phyloP scores from a whole-genome alignment of 306 rosid genomes.

The Prunus salicina region DNA sequence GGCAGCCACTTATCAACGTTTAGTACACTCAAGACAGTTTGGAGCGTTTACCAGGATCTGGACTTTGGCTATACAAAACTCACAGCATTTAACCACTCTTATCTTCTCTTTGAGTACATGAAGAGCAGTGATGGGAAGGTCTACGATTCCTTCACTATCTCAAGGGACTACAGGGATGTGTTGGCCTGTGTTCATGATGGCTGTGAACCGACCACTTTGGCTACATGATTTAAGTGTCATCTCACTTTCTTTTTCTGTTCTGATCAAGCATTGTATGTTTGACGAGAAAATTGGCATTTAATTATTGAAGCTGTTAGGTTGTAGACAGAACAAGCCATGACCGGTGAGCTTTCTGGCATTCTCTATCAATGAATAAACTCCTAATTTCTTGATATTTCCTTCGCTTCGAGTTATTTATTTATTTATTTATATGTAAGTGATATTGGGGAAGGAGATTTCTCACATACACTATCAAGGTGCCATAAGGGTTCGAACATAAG shows the following conservation, averaged over 20 bases:
- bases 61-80: slow-evolving; percentile 71
- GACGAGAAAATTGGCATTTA: neutral
- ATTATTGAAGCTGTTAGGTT: neutral
- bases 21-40: slow-evolving; percentile 43
- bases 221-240: slow-evolving; percentile 23
- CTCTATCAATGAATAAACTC: too few relatives aligned
- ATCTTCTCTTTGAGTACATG: slow-evolving; percentile 68
- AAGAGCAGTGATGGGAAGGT: slow-evolving; percentile 69
- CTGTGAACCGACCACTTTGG: slow-evolving; percentile 55
- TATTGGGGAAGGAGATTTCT: too few relatives aligned
- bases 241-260: neutral
- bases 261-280: neutral
- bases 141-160: slow-evolving; percentile 69
- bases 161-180: slow-evolving; percentile 69
- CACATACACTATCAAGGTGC: too few relatives aligned
- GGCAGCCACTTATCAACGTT: slow-evolving; percentile 59
- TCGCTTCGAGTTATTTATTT: neutral
- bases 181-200: slow-evolving; percentile 75
- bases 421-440: too few relatives aligned
- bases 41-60: slow-evolving; percentile 70
- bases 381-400: neutral
- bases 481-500: too few relatives aligned
- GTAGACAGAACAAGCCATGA: neutral
- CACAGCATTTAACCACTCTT: slow-evolving; percentile 69
- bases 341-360: neutral